Base-by-base conservation (phyloP, 495 filamentous ascomycete species). In the Tuber microsphaerosporum region DNA sequence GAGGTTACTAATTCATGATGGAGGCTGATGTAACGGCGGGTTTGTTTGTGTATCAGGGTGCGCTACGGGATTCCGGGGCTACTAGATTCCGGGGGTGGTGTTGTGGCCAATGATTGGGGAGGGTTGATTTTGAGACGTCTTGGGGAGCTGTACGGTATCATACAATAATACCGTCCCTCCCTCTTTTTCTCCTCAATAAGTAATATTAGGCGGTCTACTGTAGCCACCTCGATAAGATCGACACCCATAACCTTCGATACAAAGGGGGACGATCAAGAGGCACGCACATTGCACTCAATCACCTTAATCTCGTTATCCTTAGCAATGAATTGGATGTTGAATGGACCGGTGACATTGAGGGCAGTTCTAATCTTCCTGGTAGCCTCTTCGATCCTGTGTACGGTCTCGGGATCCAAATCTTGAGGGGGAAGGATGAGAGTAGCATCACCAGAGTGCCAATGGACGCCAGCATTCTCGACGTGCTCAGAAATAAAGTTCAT, bases 251-350 rank as follows among this genome's bases (percentile, higher is more conserved):
- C 93, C 87, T 99, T 99, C 44, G 94, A 97, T 34, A 98, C 94
- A 84, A 99, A 99, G 43, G 95, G 95, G 87, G 97, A 98, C 1
- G 94, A 97, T 71, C 95, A 89, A 68, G 95, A 97, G 31, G 95
- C 95, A 72, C 95, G 90, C 65, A 98, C 95, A 82, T 99, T 99
- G 85, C 95, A 99, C 85, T 99, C 95, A 77, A 99, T 99, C 77
- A 99, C 95, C 87, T 98, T 99, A 86, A 99, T 98, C 80, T 97
- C 95, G 82, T 98, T 97, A 84, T 98, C 93, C 86, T 99, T 99
- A 72, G 95, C 95, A 80, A 99, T 99, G 86, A 99, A 99, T 84
- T 99, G 95, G 76, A 99, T 99, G 85, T 99, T 99, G 88, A 91
- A 97, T 34, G 95, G 95, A 69, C 95, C 95, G 61, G 95, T 98